Percentiles rank a stretch among this genome's conserved stretches.
Conservation (phyloP, 352 stramenopile genomes). For the Globisporangium nunn region DNA sequence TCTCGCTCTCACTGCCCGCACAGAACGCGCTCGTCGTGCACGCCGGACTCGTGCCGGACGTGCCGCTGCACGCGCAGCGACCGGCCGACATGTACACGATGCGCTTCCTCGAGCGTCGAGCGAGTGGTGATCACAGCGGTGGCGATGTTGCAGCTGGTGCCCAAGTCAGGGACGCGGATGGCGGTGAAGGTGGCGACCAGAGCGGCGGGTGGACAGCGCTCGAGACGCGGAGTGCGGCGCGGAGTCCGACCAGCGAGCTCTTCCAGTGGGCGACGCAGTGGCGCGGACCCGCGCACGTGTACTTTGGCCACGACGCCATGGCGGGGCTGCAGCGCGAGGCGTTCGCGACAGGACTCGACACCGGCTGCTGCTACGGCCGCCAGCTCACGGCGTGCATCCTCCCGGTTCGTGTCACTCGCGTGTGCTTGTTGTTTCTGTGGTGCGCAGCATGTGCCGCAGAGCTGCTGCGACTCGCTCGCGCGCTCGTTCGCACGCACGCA, state of each 20-base stretch:
- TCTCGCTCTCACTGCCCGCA: constrained; percentile 58
- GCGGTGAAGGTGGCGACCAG: constrained; percentile 21
- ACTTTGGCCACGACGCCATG: constrained; percentile 90
- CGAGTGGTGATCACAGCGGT: too few species aligned
- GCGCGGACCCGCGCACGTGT: constrained; percentile 69
- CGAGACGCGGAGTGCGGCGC: constrained; percentile 22
- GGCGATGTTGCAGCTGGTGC: too few species aligned
- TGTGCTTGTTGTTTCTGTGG: too few species aligned
- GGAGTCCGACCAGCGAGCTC: constrained; percentile 11
- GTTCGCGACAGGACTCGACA: constrained; percentile 89
- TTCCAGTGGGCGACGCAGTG: constrained; percentile 75
- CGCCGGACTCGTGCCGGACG: constrained; percentile 51
- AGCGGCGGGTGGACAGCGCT: constrained; percentile 22
- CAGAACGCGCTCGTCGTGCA: constrained; percentile 63
- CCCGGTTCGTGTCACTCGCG: constrained; percentile 28
- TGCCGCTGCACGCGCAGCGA: constrained; percentile 76
- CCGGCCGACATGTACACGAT: constrained; percentile 92
- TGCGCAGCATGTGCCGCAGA: too few species aligned
- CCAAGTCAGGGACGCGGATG: too few species aligned
- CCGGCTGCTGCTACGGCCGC: constrained; percentile 87
- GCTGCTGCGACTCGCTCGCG: too few species aligned
- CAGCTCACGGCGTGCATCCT: constrained; percentile 85
- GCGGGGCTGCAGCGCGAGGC: constrained; percentile 80
- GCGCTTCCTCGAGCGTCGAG: constrained; percentile 50
- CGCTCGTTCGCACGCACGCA: too few species aligned